Percentiles rank a stretch among this genome's conserved stretches.
Conservation (phyloP, 345 rosid species). For the Dipteronia sinensis region DNA sequence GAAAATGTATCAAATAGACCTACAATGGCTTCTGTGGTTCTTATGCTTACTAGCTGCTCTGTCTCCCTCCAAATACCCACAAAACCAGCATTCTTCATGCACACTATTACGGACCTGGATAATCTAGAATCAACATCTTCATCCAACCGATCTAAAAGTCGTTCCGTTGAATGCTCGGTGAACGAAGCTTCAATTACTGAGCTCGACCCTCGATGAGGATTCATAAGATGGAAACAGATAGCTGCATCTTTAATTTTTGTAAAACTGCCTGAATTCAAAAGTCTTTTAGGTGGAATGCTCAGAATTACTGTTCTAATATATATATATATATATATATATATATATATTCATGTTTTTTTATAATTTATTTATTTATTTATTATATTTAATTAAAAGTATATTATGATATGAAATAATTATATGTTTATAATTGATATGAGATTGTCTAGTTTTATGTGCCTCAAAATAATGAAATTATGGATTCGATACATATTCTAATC, state of each 20-base stretch:
- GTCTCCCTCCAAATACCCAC: conserved; percentile 43
- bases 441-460: too few species aligned
- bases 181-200: conserved; percentile 30
- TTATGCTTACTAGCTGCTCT: conserved; percentile 50
- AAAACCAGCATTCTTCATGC: conserved; percentile 40
- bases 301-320: too few species aligned
- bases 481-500: too few species aligned
- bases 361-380: too few species aligned
- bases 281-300: too few species aligned
- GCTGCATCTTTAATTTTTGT: background rate
- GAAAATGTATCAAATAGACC: conserved; percentile 43
- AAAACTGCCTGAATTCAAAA: too few species aligned
- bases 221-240: background rate
- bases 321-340: too few species aligned
- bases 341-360: too few species aligned
- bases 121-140: background rate
- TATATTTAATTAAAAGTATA: too few species aligned
- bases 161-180: background rate
- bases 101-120: conserved; percentile 16
- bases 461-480: too few species aligned
- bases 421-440: too few species aligned
- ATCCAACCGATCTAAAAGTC: background rate
- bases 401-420: too few species aligned
- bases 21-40: conserved; percentile 44
- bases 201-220: conserved; percentile 13